These are phyloP conservation scores for Phanerochaete carnosa DNA, from an alignment of 768 basidiomycete genomes.

Conservation along the genomic window DNA sequence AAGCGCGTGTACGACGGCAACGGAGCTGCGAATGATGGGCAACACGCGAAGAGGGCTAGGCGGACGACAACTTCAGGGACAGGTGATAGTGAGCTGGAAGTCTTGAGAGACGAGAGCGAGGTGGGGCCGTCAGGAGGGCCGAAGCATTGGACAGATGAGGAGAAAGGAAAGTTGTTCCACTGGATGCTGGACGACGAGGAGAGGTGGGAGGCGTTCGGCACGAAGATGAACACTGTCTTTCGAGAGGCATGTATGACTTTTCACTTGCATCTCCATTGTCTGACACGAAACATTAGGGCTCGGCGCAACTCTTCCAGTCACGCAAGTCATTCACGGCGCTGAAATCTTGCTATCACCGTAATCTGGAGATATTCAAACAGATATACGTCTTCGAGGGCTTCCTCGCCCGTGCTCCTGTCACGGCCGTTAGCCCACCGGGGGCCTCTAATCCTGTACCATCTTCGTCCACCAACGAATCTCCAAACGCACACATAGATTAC, in stretches of 20 bases:
- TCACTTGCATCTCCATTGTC: background rate
- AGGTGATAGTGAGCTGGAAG: background rate
- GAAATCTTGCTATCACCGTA: slow-evolving; percentile 83
- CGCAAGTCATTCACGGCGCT: slow-evolving; percentile 83
- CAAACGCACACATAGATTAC: background rate
- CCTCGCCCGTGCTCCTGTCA: slow-evolving; percentile 32
- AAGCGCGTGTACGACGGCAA: slow-evolving; percentile 6
- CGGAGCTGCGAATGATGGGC: slow-evolving; percentile 1
- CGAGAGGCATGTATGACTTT: slow-evolving; percentile 50
- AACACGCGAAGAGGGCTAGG: slow-evolving; percentile 17
- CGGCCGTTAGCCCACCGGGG: slow-evolving; percentile 20
- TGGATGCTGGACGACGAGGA: slow-evolving; percentile 82
- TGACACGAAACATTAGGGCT: slow-evolving; percentile 45
- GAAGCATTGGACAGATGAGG: slow-evolving; percentile 84
- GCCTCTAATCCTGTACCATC: background rate
- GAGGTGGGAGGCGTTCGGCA: slow-evolving; percentile 74
- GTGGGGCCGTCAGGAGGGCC: slow-evolving; percentile 43
- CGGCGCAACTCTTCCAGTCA: slow-evolving; percentile 63
- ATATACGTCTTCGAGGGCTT: slow-evolving; percentile 70
- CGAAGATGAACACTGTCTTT: slow-evolving; percentile 80
- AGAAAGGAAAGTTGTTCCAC: slow-evolving; percentile 71
- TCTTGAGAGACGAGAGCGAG: slow-evolving; percentile 8
- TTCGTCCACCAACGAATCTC: background rate
- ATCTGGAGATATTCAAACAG: slow-evolving; percentile 82
- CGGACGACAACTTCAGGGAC: background rate